phyloP scores from a whole-genome alignment of 371 early-diverging fungal genomes.

The Saksenaea oblongispora region DNA sequence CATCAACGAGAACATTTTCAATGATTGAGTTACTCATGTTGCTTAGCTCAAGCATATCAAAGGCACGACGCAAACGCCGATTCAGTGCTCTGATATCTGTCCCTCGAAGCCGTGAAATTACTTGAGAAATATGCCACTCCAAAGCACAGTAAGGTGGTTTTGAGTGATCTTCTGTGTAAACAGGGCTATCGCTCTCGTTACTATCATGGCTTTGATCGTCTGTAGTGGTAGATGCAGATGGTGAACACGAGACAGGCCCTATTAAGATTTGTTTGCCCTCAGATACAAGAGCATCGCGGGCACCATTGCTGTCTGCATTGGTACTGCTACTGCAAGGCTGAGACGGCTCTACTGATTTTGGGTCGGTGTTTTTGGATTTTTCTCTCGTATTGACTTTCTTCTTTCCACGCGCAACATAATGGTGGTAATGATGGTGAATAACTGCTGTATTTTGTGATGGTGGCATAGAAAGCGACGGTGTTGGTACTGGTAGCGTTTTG shows the following conservation, averaged over 20 bases:
- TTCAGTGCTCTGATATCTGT: constrained; percentile 65
- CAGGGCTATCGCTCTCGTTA: neutral
- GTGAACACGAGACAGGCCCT: neutral
- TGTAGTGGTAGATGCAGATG: constrained; percentile 22
- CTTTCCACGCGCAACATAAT: constrained; percentile 26
- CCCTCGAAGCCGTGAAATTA: constrained; percentile 48
- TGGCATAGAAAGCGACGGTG: constrained; percentile 16
- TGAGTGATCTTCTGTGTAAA: constrained; percentile 5
- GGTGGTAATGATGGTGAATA: constrained; percentile 50
- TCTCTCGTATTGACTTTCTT: constrained; percentile 1
- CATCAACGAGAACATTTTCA: constrained; percentile 64
- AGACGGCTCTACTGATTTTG: neutral
- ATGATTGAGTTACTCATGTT: constrained; percentile 75
- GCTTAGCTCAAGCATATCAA: constrained; percentile 74
- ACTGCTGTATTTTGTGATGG: constrained; percentile 13
- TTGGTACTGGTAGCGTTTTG: constrained; percentile 14
- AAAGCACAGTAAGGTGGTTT: constrained; percentile 14
- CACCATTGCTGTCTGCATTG: neutral
- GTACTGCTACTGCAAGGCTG: neutral
- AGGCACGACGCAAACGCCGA: constrained; percentile 57
- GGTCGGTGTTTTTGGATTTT: neutral
- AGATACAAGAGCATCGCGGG: neutral
- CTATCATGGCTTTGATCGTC: no score
- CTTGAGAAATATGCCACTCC: constrained; percentile 21
- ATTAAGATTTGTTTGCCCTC: neutral